Evolutionary conservation across 129 eudicot genomes (phyloP), one percentile per base, ranked within the genome.

Genomic region (Scalesia atractyloides): DNA sequence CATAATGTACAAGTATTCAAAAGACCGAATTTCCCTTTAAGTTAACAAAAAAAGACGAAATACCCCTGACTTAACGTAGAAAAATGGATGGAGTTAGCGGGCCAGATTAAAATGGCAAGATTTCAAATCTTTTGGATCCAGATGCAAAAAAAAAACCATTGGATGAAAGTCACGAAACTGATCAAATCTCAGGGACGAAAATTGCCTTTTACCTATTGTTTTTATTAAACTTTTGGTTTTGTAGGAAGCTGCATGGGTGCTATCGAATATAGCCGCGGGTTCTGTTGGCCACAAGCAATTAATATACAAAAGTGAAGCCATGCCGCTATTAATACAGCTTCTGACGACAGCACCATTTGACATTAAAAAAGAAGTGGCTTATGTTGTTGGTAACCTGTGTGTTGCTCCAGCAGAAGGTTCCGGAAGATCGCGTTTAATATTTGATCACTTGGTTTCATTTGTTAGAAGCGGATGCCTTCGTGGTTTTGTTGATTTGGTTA

Each of bases 181-280:
- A 30, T 30, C 34, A 30, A 30, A 30, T 3, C 34, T 30, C 34
- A 3, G 3, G 34, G 34, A 30, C 34, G 30, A 30, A 26, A 26
- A 26, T 26, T 0, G 34, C 34, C 34, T 30, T 30, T 30, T 30
- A 30, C 34, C 34, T 3, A 2, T 26, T 26, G 5, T 14, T 60
- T 36, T 13, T 37, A 7, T 13, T 37, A 51, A 66, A 50, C 3
- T 48, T 73, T 48, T 22, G 34, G 7, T 66, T 66, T 69, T 87
- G 73, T 64, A 94, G 99, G 99, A 94, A 86, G 87, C 99, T 74
- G 86, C 99, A 30, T 94, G 99, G 99, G 99, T 86, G 80, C 89
- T 94, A 62, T 94, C 99, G 68, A 94, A 94, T 71, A 83, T 94
- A 72, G 97, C 99, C 13, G 93, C 97, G 19, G 99, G 99, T 51